Base-by-base conservation (phyloP, 345 rosid genomes). In the Linum usitatissimum region DNA sequence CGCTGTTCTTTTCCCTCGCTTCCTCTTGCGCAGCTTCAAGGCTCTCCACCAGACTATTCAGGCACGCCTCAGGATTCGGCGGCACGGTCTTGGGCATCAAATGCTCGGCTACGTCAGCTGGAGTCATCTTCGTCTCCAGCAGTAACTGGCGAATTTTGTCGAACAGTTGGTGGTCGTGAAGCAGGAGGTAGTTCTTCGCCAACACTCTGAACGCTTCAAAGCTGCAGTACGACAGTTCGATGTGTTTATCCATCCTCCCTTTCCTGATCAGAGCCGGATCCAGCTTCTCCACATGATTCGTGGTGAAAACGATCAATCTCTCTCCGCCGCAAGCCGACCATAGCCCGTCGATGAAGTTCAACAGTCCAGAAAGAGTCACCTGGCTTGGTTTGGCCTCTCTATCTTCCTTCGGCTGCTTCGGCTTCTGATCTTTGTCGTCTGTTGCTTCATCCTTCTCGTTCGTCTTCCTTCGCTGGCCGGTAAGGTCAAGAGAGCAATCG, bases 191-290 rank as follows among this genome's bases (percentile, higher is more conserved):
- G 19, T 30, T 60, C 20, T 60, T 60, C 45, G 63, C 63, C 18
- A 60, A 40, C 19, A 36, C 48, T 40, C 19, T 17, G 21, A 60
- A 60, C 6, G 63, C 63, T 19, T 60, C 63, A 19, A 30, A 60
- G 48, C 63, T n/a, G 21, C 63, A 60, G 39, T 60, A 60, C 0
- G 48, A 60, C 64, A 71, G 31, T 66, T 71, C 75, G 3, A 71
- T 67, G 64, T 53, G 75, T 59, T 66, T 66, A 42, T 66, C 75
- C 75, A 71, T 71, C 64, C 75, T 57, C 36, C 75, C 75, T 34
- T 60, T 58, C 59, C 75, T 51, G 48, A 71, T 71, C 0, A 71
- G 60, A 9, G 75, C 75, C 0, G 75, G 71, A 60, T 71, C 75
- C 2, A 71, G 75, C 54, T 66, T 71, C 17, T 66, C 68, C 6